A percentile compares a stretch with the other conserved stretches of the same genome.
phyloP scores from a whole-genome alignment of 495 filamentous ascomycete genomes.

The Podospora didyma region DNA sequence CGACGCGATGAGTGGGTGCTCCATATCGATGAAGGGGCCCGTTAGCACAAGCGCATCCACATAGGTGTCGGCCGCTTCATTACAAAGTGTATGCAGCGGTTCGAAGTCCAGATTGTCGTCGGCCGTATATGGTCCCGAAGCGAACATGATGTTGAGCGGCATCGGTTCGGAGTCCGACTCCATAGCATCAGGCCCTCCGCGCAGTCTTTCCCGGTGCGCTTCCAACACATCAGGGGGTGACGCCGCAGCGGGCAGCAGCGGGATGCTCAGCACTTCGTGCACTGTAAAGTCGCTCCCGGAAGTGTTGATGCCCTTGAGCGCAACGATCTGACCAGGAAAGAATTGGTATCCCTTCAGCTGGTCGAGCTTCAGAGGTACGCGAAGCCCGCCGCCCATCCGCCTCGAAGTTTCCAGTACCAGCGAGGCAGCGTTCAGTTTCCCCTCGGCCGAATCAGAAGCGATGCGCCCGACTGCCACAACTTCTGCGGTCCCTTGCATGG shows the following conservation, averaged over 20 bases:
- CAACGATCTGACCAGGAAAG: slow-evolving; percentile 93
- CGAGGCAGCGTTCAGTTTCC: slow-evolving; percentile 77
- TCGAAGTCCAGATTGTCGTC: slow-evolving; percentile 89
- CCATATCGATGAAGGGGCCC: slow-evolving; percentile 86
- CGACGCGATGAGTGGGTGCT: slow-evolving; percentile 82
- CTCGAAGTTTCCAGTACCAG: slow-evolving; percentile 84
- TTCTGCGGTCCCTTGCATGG: slow-evolving; percentile 76
- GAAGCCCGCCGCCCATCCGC: slow-evolving; percentile 73
- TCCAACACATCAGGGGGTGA: slow-evolving; percentile 59
- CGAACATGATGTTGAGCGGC: slow-evolving; percentile 72
- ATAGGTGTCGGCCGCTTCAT: slow-evolving; percentile 65
- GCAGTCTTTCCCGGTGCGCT: slow-evolving; percentile 59
- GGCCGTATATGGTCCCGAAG: slow-evolving; percentile 84
- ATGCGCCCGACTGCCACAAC: slow-evolving; percentile 89
- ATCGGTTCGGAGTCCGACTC: slow-evolving; percentile 48
- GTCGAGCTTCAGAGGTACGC: slow-evolving; percentile 75
- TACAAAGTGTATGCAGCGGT: slow-evolving; percentile 74
- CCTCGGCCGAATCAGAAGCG: slow-evolving; percentile 76
- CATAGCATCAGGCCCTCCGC: slow-evolving; percentile 56
- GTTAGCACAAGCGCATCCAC: slow-evolving; percentile 77
- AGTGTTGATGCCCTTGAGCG: slow-evolving; percentile 79
- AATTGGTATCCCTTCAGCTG: slow-evolving; percentile 69
- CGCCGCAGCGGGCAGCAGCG: slow-evolving; percentile 64
- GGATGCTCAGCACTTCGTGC: slow-evolving; percentile 68
- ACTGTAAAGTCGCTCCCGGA: slow-evolving; percentile 81